phyloP scores from a whole-genome alignment of 2,329 filamentous ascomycete genomes.

The Raffaelea arxii region DNA sequence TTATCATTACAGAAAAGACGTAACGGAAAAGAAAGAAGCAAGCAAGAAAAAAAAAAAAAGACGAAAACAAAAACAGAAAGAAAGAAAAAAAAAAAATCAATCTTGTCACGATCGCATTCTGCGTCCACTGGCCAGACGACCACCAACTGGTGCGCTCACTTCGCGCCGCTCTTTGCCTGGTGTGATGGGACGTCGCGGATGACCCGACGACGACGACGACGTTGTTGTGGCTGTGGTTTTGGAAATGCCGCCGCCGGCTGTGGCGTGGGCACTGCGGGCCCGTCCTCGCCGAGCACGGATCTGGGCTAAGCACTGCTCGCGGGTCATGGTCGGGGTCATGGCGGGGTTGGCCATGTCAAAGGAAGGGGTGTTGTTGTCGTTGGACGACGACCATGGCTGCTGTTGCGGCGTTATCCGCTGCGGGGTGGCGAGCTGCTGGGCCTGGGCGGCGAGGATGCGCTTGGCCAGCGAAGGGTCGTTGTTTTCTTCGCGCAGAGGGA shows the following conservation, averaged over 20 bases:
- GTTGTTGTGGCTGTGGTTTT: neutral
- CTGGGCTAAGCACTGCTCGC: constrained; percentile 66
- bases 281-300: constrained; percentile 65
- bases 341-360: constrained; percentile 49
- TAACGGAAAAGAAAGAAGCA: too few relatives aligned
- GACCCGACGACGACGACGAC: too few relatives aligned
- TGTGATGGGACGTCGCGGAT: constrained; percentile 9
- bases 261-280: constrained; percentile 48
- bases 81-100: neutral
- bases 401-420: constrained; percentile 20
- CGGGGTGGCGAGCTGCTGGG: too few relatives aligned
- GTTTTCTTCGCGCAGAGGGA: constrained; percentile 40
- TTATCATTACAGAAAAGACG: too few relatives aligned
- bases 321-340: constrained; percentile 55
- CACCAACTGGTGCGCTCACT: constrained; percentile 12
- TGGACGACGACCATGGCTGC: too few relatives aligned
- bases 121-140: constrained; percentile 8
- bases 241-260: neutral
- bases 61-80: neutral
- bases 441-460: constrained; percentile 26
- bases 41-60: neutral
- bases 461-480: constrained; percentile 32
- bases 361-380: constrained; percentile 16
- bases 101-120: constrained; percentile 3
- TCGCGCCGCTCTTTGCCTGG: constrained; percentile 11